These are phyloP conservation scores for Cryptosporidium muris DNA, from an alignment of 169 alveolate genomes.

Conservation along the genomic window DNA sequence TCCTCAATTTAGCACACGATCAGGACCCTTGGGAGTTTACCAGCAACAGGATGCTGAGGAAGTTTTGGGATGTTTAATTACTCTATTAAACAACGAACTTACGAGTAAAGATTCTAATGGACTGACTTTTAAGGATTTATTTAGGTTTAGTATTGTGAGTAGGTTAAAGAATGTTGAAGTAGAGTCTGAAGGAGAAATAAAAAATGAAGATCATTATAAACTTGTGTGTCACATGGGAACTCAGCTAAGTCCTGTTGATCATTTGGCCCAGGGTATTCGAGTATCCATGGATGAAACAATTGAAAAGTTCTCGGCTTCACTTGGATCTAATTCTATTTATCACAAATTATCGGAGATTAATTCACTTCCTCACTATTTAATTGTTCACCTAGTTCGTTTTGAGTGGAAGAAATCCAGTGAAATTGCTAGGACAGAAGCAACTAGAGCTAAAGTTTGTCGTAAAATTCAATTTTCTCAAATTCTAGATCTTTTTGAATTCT, in stretches of 20 bases:
- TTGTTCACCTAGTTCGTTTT: conserved; percentile 94
- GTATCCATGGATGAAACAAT: conserved; percentile 87
- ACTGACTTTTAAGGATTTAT: conserved; percentile 78
- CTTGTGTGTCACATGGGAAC: conserved; percentile 88
- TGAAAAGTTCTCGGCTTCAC: conserved; percentile 82
- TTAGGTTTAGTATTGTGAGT: conserved; percentile 79
- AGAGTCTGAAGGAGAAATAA: conserved; percentile 77
- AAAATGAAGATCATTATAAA: conserved; percentile 76
- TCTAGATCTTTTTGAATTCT: conserved; percentile 90
- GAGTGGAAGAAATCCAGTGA: conserved; percentile 91
- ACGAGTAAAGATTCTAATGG: conserved; percentile 53
- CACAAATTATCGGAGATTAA: conserved; percentile 85
- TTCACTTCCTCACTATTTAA: conserved; percentile 90
- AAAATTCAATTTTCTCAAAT: conserved; percentile 91
- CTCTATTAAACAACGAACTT: conserved; percentile 68
- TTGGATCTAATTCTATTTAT: conserved; percentile 84
- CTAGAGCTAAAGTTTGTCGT: conserved; percentile 93
- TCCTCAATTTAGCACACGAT: conserved; percentile 39
- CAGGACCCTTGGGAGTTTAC: conserved; percentile 64
- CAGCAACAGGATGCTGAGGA: conserved; percentile 80
- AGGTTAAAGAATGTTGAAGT: conserved; percentile 76
- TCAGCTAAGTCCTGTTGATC: conserved; percentile 85
- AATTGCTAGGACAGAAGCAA: conserved; percentile 89
- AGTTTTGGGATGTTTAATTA: conserved; percentile 81
- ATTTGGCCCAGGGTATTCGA: conserved; percentile 89